Evolutionary conservation across 768 basidiomycete species (phyloP).

Genomic region (Phlegmacium glaucopus): DNA sequence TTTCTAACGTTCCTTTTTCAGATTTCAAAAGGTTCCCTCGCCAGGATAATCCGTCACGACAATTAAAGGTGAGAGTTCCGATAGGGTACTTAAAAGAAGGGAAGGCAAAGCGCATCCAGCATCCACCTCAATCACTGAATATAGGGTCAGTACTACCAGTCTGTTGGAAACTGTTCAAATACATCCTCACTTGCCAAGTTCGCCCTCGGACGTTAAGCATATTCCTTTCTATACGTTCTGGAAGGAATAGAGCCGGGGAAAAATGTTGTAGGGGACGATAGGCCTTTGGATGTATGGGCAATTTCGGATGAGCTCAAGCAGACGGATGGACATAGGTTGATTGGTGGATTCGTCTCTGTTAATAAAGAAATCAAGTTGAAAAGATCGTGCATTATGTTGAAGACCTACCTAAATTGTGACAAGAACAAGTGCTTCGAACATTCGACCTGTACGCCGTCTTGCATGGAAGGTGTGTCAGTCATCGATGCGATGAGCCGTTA

Average conservation of each 20-base stretch:
- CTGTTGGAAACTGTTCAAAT: not conserved
- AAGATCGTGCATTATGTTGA: not conserved
- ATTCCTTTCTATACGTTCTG: conserved; percentile 60
- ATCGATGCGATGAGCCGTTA: conserved; percentile 47
- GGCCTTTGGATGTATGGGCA: conserved; percentile 59
- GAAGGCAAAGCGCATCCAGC: conserved; percentile 69
- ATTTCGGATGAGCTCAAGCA: conserved; percentile 63
- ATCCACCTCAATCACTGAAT: conserved; percentile 67
- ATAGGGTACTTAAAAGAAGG: conserved; percentile 46
- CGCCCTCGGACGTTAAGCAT: conserved; percentile 39
- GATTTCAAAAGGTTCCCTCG: conserved; percentile 52
- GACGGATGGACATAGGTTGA: conserved; percentile 62
- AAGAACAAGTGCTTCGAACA: conserved; percentile 78
- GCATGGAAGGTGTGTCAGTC: conserved; percentile 66
- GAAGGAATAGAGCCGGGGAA: conserved; percentile 63
- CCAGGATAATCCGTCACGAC: conserved; percentile 73
- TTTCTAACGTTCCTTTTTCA: conserved; percentile 50
- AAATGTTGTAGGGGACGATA: conserved; percentile 47
- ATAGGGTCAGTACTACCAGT: not conserved
- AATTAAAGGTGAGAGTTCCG: conserved; percentile 45
- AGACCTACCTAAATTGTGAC: conserved; percentile 59
- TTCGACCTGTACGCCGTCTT: conserved; percentile 63
- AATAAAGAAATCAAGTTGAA: conserved; percentile 5
- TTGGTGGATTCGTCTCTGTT: conserved; percentile 55
- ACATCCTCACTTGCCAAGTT: conserved; percentile 36